Conservation (phyloP, 2,329 filamentous ascomycete genomes). For the Coniella vitis region DNA sequence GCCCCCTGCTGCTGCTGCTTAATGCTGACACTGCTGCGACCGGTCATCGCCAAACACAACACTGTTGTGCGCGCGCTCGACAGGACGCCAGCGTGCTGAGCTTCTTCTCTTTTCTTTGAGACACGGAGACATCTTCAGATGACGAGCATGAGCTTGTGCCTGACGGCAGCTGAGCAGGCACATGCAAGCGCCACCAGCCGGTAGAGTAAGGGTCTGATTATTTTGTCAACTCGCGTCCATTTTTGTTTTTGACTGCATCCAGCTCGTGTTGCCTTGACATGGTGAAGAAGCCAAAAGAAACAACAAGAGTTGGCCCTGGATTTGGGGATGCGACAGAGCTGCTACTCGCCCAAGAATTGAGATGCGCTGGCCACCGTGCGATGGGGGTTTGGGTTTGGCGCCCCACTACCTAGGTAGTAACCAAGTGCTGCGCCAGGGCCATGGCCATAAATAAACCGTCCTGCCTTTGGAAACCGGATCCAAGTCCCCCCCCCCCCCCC, state of each 20-base stretch:
- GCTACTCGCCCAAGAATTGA: slow-evolving; percentile 19
- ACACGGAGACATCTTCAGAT: background rate
- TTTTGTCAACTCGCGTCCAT: too few relatives aligned
- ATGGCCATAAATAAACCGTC: background rate
- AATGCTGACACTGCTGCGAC: slow-evolving; percentile 2
- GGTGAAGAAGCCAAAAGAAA: too few relatives aligned
- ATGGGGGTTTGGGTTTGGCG: background rate
- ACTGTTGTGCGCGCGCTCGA: background rate
- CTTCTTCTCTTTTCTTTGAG: background rate
- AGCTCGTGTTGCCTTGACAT: background rate
- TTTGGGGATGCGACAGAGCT: slow-evolving; percentile 19
- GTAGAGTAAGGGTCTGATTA: slow-evolving; percentile 8
- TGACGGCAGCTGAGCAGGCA: background rate
- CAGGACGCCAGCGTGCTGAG: background rate
- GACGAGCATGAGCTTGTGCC: background rate
- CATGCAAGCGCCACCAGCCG: background rate
- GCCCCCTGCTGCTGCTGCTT: slow-evolving; percentile 8
- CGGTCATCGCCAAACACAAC: too few relatives aligned
- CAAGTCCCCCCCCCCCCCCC: too few relatives aligned
- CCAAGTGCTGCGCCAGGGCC: slow-evolving; percentile 1
- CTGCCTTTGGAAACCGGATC: background rate
- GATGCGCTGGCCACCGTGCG: slow-evolving; percentile 8
- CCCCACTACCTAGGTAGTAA: background rate
- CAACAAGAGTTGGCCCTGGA: slow-evolving; percentile 19
- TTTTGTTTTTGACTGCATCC: slow-evolving; percentile 5